Percentiles rank a stretch among this genome's conserved stretches.
Conservation (phyloP, 2,329 filamentous ascomycete species). For the Myriosclerotinia curreyana region DNA sequence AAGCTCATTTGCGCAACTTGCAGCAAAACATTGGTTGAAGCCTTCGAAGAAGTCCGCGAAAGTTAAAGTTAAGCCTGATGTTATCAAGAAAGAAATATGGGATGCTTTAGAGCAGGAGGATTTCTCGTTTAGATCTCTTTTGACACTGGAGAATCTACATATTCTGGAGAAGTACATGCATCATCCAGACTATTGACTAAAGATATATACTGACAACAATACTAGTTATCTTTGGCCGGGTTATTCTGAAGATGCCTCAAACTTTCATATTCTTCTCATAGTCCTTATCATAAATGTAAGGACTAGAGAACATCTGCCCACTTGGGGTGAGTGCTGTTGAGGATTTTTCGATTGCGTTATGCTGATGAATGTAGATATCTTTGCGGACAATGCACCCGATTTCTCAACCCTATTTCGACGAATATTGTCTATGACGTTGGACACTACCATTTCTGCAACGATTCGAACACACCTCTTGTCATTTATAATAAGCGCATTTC, state of each 20-base stretch:
- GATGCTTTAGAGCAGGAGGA: conserved; percentile 77
- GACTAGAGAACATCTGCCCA: conserved; percentile 77
- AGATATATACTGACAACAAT: conserved; percentile 33
- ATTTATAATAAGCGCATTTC: conserved; percentile 88
- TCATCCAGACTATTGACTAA: neutral
- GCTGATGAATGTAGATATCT: conserved; percentile 56
- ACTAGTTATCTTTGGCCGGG: conserved; percentile 88
- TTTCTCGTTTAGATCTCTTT: conserved; percentile 73
- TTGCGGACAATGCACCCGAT: conserved; percentile 71
- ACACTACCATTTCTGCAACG: conserved; percentile 60
- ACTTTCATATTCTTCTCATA: conserved; percentile 86
- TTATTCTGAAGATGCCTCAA: conserved; percentile 83
- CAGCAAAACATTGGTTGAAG: conserved; percentile 82
- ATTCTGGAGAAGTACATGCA: conserved; percentile 71
- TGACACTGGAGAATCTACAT: conserved; percentile 86
- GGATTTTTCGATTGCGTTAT: neutral
- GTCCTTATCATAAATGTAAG: conserved; percentile 85
- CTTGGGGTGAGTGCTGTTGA: conserved; percentile 64
- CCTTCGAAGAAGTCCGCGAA: conserved; percentile 57
- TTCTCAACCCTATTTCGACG: conserved; percentile 90
- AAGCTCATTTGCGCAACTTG: conserved; percentile 70
- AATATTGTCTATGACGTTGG: conserved; percentile 80
- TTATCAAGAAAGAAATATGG: conserved; percentile 87
- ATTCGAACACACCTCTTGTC: conserved; percentile 80
- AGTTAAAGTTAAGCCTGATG: conserved; percentile 71